phyloP scores from a whole-genome alignment of 164 flowering plant genomes.

The Nymphaea colorata region DNA sequence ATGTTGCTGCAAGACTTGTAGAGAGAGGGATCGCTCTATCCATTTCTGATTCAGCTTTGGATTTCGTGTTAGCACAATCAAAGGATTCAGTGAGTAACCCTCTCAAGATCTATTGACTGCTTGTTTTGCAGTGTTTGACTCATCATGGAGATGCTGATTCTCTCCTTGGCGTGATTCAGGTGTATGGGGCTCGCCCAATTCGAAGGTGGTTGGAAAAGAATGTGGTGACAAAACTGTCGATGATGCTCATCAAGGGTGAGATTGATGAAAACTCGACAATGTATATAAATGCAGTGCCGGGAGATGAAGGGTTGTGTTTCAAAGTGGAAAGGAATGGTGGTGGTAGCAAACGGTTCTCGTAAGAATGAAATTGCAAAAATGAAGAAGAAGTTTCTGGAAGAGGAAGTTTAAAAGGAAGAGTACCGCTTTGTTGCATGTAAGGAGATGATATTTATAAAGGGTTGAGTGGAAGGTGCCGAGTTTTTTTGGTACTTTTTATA shows the following conservation, averaged over 20 bases:
- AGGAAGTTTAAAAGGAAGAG: slow-evolving; percentile 2
- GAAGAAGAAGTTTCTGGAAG: slow-evolving; percentile 35
- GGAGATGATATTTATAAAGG: no score
- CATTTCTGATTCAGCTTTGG: slow-evolving; percentile 69
- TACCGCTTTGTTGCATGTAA: no score
- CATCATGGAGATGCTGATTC: no score
- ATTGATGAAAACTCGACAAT: slow-evolving; percentile 91
- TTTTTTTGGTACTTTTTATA: no score
- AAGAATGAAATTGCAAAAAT: slow-evolving; percentile 28
- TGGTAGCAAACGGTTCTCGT: slow-evolving; percentile 23
- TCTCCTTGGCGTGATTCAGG: slow-evolving; percentile 9
- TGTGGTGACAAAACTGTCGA: slow-evolving; percentile 79
- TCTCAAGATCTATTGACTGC: no score
- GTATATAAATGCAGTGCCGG: slow-evolving; percentile 39
- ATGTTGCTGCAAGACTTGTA: slow-evolving; percentile 68
- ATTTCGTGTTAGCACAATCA: slow-evolving; percentile 52
- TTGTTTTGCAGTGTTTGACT: no score
- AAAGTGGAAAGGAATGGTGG: slow-evolving; percentile 55
- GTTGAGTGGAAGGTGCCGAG: no score
- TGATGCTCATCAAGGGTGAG: slow-evolving; percentile 61
- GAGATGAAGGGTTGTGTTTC: slow-evolving; percentile 9
- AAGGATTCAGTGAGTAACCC: slow-evolving; percentile 44
- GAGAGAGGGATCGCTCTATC: slow-evolving; percentile 81
- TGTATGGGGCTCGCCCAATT: slow-evolving; percentile 85
- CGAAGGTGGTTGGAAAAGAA: slow-evolving; percentile 86